Evolutionary conservation across 129 eudicot species (phyloP).

Genomic region (Solidago caesia): DNA sequence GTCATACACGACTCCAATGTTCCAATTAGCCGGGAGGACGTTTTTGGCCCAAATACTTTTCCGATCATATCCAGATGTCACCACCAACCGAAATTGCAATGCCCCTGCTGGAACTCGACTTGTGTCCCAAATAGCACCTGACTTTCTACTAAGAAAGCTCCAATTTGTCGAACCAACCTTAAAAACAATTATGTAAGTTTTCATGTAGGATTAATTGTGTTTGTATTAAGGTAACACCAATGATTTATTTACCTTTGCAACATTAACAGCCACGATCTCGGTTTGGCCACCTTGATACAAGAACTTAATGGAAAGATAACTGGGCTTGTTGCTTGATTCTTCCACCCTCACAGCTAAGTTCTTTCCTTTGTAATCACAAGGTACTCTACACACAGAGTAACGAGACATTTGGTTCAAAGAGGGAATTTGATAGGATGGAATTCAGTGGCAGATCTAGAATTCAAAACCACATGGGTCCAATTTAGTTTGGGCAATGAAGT

Average conservation of each 20-base stretch:
- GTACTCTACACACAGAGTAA: conserved; percentile 41
- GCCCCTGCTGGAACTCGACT: conserved; percentile 56
- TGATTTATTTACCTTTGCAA: conserved; percentile 49
- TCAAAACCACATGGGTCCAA: too few species aligned
- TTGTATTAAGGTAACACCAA: background rate
- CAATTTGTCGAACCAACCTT: conserved; percentile 65
- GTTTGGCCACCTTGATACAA: conserved; percentile 94
- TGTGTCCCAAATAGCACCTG: conserved; percentile 91
- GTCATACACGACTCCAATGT: conserved; percentile 58
- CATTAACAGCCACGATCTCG: conserved; percentile 58
- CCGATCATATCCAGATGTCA: conserved; percentile 66
- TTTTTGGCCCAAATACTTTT: conserved; percentile 52
- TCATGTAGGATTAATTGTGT: background rate
- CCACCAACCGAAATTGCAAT: conserved; percentile 61
- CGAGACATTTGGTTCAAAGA: too few species aligned
- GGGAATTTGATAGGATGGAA: too few species aligned
- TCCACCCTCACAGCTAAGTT: conserved; percentile 73
- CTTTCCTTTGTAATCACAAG: conserved; percentile 69
- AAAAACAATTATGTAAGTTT: background rate
- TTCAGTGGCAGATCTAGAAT: too few species aligned
- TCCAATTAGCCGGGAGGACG: conserved; percentile 73
- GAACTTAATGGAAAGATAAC: conserved; percentile 62
- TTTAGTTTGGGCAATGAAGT: too few species aligned
- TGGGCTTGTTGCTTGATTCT: conserved; percentile 68
- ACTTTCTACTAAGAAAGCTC: conserved; percentile 49